Conservation (phyloP, 345 rosid genomes). For the Combretum micranthum region DNA sequence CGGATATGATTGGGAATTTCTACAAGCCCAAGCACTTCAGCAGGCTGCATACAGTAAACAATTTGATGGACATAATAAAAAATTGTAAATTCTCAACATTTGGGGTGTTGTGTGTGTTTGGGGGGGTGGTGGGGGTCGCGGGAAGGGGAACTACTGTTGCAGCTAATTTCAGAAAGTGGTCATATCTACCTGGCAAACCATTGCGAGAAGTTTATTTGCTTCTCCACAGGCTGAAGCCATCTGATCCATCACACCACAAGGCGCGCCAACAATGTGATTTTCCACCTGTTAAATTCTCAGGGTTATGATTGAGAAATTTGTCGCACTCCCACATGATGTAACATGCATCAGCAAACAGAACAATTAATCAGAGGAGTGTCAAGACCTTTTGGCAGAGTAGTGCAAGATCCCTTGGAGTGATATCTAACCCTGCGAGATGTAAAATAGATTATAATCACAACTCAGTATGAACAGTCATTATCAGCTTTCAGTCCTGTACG, state of each 20-base stretch:
- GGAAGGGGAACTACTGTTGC: background rate
- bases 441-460: no score
- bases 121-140: no score
- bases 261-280: constrained; percentile 99
- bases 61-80: no score
- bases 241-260: constrained; percentile 99
- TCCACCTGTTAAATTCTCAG: constrained; percentile 59
- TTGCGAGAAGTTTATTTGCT: constrained; percentile 92
- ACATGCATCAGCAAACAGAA: no score
- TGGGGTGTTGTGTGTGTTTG: no score
- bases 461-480: no score
- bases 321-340: no score
- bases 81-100: no score
- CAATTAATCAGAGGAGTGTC: background rate
- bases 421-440: constrained; percentile 58
- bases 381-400: constrained; percentile 96
- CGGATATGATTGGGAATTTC: constrained; percentile 93
- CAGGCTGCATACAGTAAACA: constrained; percentile 53
- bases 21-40: constrained; percentile 92
- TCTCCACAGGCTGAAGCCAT: constrained; percentile 99
- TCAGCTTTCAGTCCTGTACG: no score
- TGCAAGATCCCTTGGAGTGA: constrained; percentile 80
- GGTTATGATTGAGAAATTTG: constrained; percentile 9
- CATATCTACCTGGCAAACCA: constrained; percentile 89
- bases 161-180: constrained; percentile 10